Conservation (phyloP, 306 rosid species). For the Crataegus laevigata region DNA sequence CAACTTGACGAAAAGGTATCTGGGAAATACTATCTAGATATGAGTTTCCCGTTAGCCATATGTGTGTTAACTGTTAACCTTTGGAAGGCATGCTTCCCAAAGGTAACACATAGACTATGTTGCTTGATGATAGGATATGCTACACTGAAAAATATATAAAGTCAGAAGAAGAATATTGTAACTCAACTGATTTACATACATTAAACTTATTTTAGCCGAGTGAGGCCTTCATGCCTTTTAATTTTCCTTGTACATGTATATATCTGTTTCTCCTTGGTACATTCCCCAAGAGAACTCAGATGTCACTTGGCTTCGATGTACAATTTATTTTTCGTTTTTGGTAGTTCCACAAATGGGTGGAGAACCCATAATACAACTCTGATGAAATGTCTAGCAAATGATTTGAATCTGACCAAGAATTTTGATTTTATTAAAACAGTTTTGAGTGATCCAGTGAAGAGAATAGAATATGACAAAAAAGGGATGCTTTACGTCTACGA, state of each 20-base stretch:
- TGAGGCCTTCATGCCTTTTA: background rate
- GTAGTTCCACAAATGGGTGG: background rate
- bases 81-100: background rate
- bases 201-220: background rate
- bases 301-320: background rate
- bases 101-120: background rate
- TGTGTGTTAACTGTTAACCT: background rate
- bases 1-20: background rate
- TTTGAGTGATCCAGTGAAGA: slow-evolving; percentile 85
- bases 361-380: background rate
- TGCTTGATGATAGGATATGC: background rate
- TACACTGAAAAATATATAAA: background rate
- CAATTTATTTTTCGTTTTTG: background rate
- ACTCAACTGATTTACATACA: background rate
- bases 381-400: background rate
- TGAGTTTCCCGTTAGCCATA: background rate
- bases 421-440: slow-evolving; percentile 41
- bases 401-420: slow-evolving; percentile 25
- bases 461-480: slow-evolving; percentile 73
- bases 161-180: background rate
- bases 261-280: background rate
- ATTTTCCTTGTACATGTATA: background rate
- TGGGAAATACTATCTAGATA: background rate
- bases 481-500: slow-evolving; percentile 78
- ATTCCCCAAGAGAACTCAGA: background rate